Percentiles rank a stretch among this genome's conserved stretches.
Conservation (phyloP, 192 early-diverging fungal species). For the Cetraspora pellucida region DNA sequence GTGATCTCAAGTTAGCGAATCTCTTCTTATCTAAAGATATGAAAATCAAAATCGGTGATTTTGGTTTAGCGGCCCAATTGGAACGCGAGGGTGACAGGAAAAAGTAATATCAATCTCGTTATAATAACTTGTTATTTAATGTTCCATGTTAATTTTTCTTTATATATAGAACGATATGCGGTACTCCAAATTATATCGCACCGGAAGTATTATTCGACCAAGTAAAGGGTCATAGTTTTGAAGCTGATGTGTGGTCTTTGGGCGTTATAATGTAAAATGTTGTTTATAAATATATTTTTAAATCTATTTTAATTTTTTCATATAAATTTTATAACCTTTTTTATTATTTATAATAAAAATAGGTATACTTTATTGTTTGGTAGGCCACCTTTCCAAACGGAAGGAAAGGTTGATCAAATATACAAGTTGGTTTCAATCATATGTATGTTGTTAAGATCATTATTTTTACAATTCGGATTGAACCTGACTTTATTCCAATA, state of each 20-base stretch:
- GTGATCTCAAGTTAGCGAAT: constrained; percentile 96
- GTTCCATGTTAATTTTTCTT: not conserved
- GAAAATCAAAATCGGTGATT: constrained; percentile 92
- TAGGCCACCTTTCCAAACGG: constrained; percentile 86
- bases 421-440: constrained; percentile 62
- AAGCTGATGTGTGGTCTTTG: constrained; percentile 94
- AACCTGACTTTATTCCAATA: constrained; percentile 27
- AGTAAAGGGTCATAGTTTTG: constrained; percentile 83
- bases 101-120: constrained; percentile 62
- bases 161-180: constrained; percentile 79
- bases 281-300: not conserved
- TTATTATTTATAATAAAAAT: not conserved
- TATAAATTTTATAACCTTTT: not conserved
- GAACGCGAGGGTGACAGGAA: constrained; percentile 83
- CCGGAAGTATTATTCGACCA: constrained; percentile 89
- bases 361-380: constrained; percentile 90
- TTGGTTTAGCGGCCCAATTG: constrained; percentile 88
- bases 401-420: constrained; percentile 67
- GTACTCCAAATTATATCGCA: constrained; percentile 97
- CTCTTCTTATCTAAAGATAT: constrained; percentile 81
- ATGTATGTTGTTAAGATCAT: not conserved
- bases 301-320: not conserved
- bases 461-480: no score
- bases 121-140: not conserved
- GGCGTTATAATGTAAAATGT: constrained; percentile 82